Evolutionary conservation across 441 rosid genomes (phyloP).

Genomic region (Theobroma grandiflorum): DNA sequence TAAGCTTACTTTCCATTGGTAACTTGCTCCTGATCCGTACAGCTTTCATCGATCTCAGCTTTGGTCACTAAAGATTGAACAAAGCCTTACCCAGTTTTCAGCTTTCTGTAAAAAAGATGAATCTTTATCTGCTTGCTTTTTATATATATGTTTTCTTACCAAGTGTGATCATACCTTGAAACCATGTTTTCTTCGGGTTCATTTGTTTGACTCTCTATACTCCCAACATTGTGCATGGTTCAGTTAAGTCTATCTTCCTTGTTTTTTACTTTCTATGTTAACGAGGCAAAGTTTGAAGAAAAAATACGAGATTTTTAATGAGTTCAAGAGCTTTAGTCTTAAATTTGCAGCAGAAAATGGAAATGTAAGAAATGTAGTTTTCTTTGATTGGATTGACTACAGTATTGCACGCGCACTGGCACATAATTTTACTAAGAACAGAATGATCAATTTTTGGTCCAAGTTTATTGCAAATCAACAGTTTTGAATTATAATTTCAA

Average conservation of each 20-base stretch:
- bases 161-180: neutral
- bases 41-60: neutral
- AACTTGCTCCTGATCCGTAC: neutral
- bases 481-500: conserved; percentile 18
- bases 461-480: neutral
- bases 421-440: conserved; percentile 5
- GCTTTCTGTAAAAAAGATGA: neutral
- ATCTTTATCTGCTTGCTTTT: neutral
- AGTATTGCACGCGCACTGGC: neutral
- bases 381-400: neutral
- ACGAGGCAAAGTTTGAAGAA: neutral
- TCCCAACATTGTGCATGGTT: neutral
- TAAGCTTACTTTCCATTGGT: neutral
- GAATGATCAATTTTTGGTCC: conserved; percentile 1
- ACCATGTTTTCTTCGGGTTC: neutral
- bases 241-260: neutral
- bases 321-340: neutral
- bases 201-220: neutral
- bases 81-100: neutral
- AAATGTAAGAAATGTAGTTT: neutral
- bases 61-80: neutral
- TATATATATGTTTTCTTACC: neutral
- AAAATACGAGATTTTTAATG: conserved; percentile 11
- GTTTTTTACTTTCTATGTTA: conserved; percentile 11
- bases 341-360: neutral